Evolutionary conservation across 75 land plant species (phyloP).

Genomic region (Pinus taeda): DNA sequence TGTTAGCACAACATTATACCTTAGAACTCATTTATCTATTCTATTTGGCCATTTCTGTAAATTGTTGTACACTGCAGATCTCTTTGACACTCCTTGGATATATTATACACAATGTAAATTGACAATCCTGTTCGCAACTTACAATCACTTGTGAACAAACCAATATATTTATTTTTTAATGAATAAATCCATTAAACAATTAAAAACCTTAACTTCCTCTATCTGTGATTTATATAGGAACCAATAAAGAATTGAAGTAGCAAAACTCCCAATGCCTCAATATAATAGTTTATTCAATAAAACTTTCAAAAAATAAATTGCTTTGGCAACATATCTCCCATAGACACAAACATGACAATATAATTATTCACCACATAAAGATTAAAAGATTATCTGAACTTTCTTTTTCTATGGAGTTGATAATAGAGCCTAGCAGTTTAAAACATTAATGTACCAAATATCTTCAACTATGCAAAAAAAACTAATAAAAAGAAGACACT

Average conservation of each 20-base stretch:
- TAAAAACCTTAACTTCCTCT: too few relatives aligned
- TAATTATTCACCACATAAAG: background rate
- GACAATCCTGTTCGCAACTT: too few relatives aligned
- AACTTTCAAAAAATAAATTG: background rate
- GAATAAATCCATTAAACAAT: too few relatives aligned
- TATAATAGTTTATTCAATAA: background rate
- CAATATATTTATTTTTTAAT: too few relatives aligned
- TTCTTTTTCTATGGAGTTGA: background rate
- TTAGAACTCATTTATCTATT: too few relatives aligned
- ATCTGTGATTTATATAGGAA: too few relatives aligned
- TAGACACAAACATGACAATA: background rate
- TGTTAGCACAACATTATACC: too few relatives aligned
- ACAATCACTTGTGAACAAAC: too few relatives aligned
- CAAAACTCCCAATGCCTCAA: background rate
- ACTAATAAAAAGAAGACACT: background rate
- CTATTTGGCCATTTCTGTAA: too few relatives aligned
- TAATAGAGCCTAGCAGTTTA: background rate
- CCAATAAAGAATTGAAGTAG: background rate
- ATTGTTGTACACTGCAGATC: too few relatives aligned
- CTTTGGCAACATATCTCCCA: background rate
- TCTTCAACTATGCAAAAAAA: background rate
- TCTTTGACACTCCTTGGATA: too few relatives aligned
- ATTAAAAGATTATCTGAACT: background rate
- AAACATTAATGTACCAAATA: background rate
- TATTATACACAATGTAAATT: too few relatives aligned